Evolutionary conservation across 495 filamentous ascomycete species (phyloP).

Genomic region (Neurospora sp.): DNA sequence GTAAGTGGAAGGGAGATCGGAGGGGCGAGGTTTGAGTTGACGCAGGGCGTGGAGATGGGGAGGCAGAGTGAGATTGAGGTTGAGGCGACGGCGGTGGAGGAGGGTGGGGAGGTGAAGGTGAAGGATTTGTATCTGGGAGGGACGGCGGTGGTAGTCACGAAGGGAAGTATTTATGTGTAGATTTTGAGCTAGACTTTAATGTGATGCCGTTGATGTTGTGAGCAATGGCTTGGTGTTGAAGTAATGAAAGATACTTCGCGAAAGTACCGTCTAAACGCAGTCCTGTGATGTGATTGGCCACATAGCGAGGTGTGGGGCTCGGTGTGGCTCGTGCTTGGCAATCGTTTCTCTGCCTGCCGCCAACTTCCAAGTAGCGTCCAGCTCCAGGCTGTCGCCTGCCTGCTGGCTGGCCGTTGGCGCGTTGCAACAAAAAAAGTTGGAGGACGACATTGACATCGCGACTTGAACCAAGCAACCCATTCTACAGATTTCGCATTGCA

Average conservation of each 20-base stretch:
- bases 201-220: not conserved
- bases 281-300: not conserved
- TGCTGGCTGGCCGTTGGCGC: not conserved
- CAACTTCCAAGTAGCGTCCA: not conserved
- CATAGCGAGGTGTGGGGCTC: not conserved
- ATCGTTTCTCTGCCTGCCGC: not conserved
- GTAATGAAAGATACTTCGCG: not conserved
- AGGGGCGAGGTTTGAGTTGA: conserved; percentile 38
- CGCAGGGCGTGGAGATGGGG: conserved; percentile 75
- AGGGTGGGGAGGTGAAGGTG: conserved; percentile 25
- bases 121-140: conserved; percentile 46
- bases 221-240: not conserved
- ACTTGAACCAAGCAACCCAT: not conserved
- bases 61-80: conserved; percentile 47
- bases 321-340: not conserved
- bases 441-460: not conserved
- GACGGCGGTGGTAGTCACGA: conserved; percentile 47
- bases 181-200: not conserved
- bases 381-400: not conserved
- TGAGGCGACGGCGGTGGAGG: conserved; percentile 29
- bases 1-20: conserved; percentile 28
- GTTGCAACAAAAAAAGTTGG: conserved; percentile 14
- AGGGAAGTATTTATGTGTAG: conserved; percentile 28
- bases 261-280: not conserved
- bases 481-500: not conserved